Evolutionary conservation across 768 basidiomycete species (phyloP).

Genomic region (Naganishia onofrii): DNA sequence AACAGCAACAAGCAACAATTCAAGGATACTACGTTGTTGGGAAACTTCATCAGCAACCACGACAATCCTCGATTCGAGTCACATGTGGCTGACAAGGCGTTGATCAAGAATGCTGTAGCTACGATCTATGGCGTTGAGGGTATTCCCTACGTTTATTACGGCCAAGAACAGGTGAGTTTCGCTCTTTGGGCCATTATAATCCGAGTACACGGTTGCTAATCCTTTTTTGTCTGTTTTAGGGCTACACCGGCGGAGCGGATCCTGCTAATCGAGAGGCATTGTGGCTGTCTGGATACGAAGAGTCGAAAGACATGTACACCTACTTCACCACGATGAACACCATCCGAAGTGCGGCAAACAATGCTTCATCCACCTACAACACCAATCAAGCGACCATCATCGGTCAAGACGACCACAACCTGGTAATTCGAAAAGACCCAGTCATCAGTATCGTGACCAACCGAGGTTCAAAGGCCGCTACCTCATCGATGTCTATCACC

Average conservation of each 20-base stretch:
- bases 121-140: slow-evolving; percentile 52
- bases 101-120: slow-evolving; percentile 52
- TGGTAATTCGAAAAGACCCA: slow-evolving; percentile 44
- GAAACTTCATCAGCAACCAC: slow-evolving; percentile 50
- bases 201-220: neutral
- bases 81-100: slow-evolving; percentile 38
- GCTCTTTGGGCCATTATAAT: neutral
- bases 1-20: slow-evolving; percentile 35
- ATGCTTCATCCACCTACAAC: slow-evolving; percentile 43
- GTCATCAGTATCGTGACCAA: slow-evolving; percentile 46
- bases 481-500: slow-evolving; percentile 35
- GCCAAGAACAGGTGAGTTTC: slow-evolving; percentile 44
- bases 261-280: slow-evolving; percentile 49
- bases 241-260: slow-evolving; percentile 50
- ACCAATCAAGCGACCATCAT: slow-evolving; percentile 44
- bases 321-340: slow-evolving; percentile 45
- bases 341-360: slow-evolving; percentile 42
- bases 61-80: slow-evolving; percentile 50
- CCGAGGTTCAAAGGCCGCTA: slow-evolving; percentile 37
- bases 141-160: slow-evolving; percentile 53
- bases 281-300: slow-evolving; percentile 44
- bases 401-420: slow-evolving; percentile 35
- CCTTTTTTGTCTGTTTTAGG: slow-evolving; percentile 15
- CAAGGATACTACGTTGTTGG: slow-evolving; percentile 48
- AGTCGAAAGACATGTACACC: slow-evolving; percentile 43